Percentiles rank a stretch among this genome's conserved stretches.
These are phyloP conservation scores for Monosporascus sp. DNA, from an alignment of 2,329 filamentous ascomycete species.

Conservation along the genomic window DNA sequence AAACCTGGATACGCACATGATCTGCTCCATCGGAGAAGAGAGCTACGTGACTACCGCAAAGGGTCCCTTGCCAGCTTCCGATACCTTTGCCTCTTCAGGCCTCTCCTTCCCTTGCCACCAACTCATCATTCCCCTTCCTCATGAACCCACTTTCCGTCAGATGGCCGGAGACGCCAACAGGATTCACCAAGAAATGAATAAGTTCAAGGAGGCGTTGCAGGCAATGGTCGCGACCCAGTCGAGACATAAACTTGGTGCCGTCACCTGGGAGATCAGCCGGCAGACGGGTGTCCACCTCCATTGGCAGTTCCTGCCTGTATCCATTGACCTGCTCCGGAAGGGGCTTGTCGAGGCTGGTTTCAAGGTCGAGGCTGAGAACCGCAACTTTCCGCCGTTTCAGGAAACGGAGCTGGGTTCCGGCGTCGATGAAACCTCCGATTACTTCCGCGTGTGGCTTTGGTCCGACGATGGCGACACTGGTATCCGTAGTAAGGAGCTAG, in stretches of 20 bases:
- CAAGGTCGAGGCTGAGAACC: slow-evolving; percentile 79
- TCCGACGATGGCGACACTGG: slow-evolving; percentile 47
- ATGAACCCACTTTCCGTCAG: slow-evolving; percentile 67
- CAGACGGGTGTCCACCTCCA: slow-evolving; percentile 78
- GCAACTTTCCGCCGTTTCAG: slow-evolving; percentile 47
- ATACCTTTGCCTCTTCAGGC: slow-evolving; percentile 59
- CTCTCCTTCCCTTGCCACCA: slow-evolving; percentile 79
- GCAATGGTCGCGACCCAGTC: slow-evolving; percentile 62
- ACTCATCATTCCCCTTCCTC: slow-evolving; percentile 83
- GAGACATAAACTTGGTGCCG: slow-evolving; percentile 63
- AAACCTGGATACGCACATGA: slow-evolving; percentile 77
- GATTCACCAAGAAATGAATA: slow-evolving; percentile 75
- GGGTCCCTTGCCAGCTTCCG: slow-evolving; percentile 70
- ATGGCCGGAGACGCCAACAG: slow-evolving; percentile 58
- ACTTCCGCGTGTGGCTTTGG: slow-evolving; percentile 82
- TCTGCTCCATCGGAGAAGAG: slow-evolving; percentile 82
- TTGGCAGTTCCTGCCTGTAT: slow-evolving; percentile 86
- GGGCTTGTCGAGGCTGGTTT: slow-evolving; percentile 85
- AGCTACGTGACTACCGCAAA: slow-evolving; percentile 89
- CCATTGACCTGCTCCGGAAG: slow-evolving; percentile 59
- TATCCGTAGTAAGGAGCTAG: slow-evolving; percentile 62
- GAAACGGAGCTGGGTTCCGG: slow-evolving; percentile 44
- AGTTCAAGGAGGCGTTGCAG: slow-evolving; percentile 72
- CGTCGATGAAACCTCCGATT: slow-evolving; percentile 54
- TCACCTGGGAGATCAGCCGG: slow-evolving; percentile 91